Base-by-base conservation (phyloP, 257 asterid species). In the Henckelia pumila region DNA sequence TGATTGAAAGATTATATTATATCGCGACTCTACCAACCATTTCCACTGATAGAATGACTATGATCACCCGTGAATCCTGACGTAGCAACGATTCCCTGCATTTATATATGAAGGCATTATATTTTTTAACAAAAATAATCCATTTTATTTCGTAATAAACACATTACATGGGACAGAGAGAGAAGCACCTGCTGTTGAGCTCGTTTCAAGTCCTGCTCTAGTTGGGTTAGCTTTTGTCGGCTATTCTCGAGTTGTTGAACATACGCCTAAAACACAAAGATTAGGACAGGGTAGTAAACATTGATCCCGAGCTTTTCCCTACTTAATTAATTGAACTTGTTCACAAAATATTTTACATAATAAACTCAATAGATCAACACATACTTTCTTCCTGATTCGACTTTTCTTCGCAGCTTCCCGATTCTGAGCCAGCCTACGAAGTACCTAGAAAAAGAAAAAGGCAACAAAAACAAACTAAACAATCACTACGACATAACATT, bases 361-460 rank as follows among this genome's bases (percentile, higher is more conserved):
- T 16, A 23, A 65, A 29, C 14, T 30, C 7, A 19, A 60, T 50
- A 40, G 55, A 76, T 62, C 59, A 6, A 23, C 56, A 1, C 37
- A 75, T 81, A 91, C 99, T 63, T 94, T 91, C 82, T 91, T 94
- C 73, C 99, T 84, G 83, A 91, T 75, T 8, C 99, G 86, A 63
- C 98, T 94, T 78, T 94, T 91, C 64, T 88, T 81, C 16, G 99
- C 99, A 73, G 99, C 99, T 82, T 94, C 99, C 4, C 99, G 85
- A 77, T 94, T 94, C 79, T 94, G 99, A 68, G 98, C 99, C 66
- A 89, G 83, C 76, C 99, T 78, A 61, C 96, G 91, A 19, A 85
- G 89, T 8, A 84, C 77, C 99, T 94, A 80, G 17, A 68, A 78
- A 44, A 32, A 78, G 35, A 32, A 64, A 63, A 67, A 11, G 16